These are phyloP conservation scores for Alloascoidea africana DNA, from an alignment of 805 yeast genomes.

Conservation along the genomic window DNA sequence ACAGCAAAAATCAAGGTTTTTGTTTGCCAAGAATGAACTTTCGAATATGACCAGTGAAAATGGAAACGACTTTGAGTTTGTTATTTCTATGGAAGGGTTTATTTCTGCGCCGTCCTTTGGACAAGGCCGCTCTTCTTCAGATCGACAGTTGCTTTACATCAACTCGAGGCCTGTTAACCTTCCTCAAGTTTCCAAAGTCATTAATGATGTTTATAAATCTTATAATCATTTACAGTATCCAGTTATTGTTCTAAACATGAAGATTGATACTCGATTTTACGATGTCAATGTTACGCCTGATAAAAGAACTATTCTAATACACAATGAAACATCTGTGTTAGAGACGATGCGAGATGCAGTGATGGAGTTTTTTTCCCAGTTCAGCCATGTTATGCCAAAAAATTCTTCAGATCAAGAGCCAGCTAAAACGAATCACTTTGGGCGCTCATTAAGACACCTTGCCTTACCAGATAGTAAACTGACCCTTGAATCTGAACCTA, in stretches of 20 bases:
- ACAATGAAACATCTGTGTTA: constrained; percentile 45
- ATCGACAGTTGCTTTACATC: constrained; percentile 61
- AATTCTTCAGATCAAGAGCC: too few species aligned
- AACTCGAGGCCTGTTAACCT: constrained; percentile 63
- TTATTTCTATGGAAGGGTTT: constrained; percentile 30
- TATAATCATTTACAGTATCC: constrained; percentile 69
- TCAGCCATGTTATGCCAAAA: constrained; percentile 22
- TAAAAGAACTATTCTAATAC: constrained; percentile 57
- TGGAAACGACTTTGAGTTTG: background rate
- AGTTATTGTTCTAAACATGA: constrained; percentile 44
- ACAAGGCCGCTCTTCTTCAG: constrained; percentile 52
- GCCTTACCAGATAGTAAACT: too few species aligned
- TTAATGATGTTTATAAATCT: constrained; percentile 60
- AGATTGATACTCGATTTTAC: constrained; percentile 25
- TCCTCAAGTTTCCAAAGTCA: constrained; percentile 35
- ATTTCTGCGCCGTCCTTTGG: constrained; percentile 74
- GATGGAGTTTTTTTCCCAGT: constrained; percentile 25
- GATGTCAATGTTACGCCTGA: constrained; percentile 92
- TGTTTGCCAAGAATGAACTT: background rate
- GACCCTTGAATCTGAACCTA: too few species aligned
- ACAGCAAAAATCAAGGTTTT: background rate
- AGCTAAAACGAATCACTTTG: too few species aligned
- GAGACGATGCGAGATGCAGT: constrained; percentile 41
- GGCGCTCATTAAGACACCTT: too few species aligned
- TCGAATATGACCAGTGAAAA: background rate